Conservation (phyloP, 352 stramenopile genomes). For the Globisporangium orthogonon region DNA sequence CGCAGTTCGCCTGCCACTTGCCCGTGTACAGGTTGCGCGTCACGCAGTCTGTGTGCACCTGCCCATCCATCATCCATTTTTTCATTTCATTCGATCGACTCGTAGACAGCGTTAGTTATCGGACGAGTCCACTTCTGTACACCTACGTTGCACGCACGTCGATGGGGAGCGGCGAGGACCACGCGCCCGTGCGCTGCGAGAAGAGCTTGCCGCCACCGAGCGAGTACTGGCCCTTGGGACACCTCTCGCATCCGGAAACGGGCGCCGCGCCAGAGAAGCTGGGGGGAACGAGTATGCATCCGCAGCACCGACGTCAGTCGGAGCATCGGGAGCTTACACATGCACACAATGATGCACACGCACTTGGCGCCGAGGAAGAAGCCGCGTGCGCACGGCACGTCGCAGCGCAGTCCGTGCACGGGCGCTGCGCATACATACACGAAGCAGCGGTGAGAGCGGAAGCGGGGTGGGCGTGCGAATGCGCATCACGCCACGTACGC, state of each 20-base stretch:
- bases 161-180: slow-evolving; percentile 46
- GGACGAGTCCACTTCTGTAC: not conserved
- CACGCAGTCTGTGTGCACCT: slow-evolving; percentile 66
- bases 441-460: not conserved
- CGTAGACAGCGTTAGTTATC: not conserved
- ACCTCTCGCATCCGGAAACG: slow-evolving; percentile 69
- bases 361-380: slow-evolving; percentile 78
- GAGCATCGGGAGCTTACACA: not conserved
- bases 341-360: slow-evolving; percentile 10
- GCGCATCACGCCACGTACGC: slow-evolving; percentile 22
- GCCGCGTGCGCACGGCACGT: slow-evolving; percentile 62
- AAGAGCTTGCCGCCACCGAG: slow-evolving; percentile 69
- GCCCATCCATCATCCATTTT: not conserved
- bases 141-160: slow-evolving; percentile 22
- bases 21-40: slow-evolving; percentile 74
- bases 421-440: slow-evolving; percentile 29
- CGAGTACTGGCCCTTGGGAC: slow-evolving; percentile 67
- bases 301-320: not conserved
- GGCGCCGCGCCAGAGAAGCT: slow-evolving; percentile 54
- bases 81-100: not conserved
- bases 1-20: slow-evolving; percentile 70
- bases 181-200: slow-evolving; percentile 62
- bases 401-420: slow-evolving; percentile 59
- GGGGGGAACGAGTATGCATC: not conserved
- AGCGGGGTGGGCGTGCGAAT: not conserved